phyloP scores from a whole-genome alignment of 441 rosid species.

The Erodium moschatum region DNA sequence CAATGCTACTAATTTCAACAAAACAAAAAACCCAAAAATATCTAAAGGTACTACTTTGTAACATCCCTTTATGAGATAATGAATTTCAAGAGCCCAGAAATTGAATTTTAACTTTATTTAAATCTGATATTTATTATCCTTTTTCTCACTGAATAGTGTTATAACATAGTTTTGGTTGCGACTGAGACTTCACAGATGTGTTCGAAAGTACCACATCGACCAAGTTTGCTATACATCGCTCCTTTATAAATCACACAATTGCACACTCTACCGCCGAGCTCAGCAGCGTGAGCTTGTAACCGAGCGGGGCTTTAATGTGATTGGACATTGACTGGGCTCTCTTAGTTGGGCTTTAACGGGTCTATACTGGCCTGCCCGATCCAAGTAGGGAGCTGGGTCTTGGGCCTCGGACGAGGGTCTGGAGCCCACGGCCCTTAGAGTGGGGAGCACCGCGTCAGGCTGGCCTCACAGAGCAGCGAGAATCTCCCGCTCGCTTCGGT shows the following conservation, averaged over 20 bases:
- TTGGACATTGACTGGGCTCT: conserved; percentile 18
- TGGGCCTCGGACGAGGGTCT: conserved; percentile 12
- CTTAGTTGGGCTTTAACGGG: not conserved
- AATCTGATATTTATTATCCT: no score
- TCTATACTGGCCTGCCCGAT: conserved; percentile 19
- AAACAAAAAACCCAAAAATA: no score
- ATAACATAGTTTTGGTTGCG: no score
- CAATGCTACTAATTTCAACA: no score
- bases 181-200: no score
- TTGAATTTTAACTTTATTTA: no score
- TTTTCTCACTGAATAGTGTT: no score
- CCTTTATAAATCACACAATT: not conserved
- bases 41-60: no score
- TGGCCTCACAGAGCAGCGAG: conserved; percentile 43
- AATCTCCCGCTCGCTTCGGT: conserved; percentile 30
- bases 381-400: conserved; percentile 29
- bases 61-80: no score
- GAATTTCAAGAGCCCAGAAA: no score
- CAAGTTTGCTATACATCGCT: no score
- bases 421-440: not conserved
- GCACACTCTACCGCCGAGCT: not conserved
- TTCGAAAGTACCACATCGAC: no score
- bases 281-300: conserved; percentile 22
- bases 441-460: conserved; percentile 29
- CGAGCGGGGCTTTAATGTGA: conserved; percentile 20